Percentiles rank a stretch among this genome's conserved stretches.
These are phyloP conservation scores for Xylaria longipes DNA, from an alignment of 495 filamentous ascomycete species.

Conservation along the genomic window DNA sequence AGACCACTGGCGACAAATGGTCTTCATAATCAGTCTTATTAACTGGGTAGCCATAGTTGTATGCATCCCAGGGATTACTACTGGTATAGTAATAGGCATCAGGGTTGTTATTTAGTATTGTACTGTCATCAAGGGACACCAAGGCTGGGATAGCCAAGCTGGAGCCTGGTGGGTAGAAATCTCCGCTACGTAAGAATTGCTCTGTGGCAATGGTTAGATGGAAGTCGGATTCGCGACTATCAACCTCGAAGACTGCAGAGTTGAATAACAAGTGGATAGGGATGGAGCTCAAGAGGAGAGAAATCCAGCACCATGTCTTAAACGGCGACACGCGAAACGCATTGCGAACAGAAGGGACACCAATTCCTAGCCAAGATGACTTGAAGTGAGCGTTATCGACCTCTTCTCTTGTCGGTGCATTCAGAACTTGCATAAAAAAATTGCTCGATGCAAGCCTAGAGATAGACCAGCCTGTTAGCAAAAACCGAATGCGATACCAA, in stretches of 20 bases:
- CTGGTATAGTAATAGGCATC: too few relatives aligned
- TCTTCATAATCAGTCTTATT: neutral
- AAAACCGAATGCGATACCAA: neutral
- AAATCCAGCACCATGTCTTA: neutral
- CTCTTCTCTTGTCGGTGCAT: neutral
- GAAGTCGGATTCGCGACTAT: slow-evolving; percentile 47
- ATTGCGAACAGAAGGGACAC: neutral
- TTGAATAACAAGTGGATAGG: slow-evolving; percentile 43
- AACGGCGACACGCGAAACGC: neutral
- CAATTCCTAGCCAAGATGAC: neutral
- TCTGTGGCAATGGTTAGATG: slow-evolving; percentile 42
- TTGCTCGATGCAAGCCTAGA: neutral
- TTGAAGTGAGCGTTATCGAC: neutral
- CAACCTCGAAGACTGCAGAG: slow-evolving; percentile 32
- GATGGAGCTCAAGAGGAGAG: slow-evolving; percentile 34
- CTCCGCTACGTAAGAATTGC: slow-evolving; percentile 40
- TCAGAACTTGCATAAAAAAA: too few relatives aligned
- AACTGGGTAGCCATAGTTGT: neutral
- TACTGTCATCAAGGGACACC: neutral
- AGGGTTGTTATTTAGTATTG: too few relatives aligned
- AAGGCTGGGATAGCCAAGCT: slow-evolving; percentile 11
- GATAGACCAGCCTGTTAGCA: neutral
- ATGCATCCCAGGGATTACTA: neutral
- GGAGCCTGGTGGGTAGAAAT: slow-evolving; percentile 31
- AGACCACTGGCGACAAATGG: neutral